Evolutionary conservation across 176 grass and related monocot genomes (phyloP), one percentile per base, ranked within the genome.

Genomic region (Phragmites australis): DNA sequence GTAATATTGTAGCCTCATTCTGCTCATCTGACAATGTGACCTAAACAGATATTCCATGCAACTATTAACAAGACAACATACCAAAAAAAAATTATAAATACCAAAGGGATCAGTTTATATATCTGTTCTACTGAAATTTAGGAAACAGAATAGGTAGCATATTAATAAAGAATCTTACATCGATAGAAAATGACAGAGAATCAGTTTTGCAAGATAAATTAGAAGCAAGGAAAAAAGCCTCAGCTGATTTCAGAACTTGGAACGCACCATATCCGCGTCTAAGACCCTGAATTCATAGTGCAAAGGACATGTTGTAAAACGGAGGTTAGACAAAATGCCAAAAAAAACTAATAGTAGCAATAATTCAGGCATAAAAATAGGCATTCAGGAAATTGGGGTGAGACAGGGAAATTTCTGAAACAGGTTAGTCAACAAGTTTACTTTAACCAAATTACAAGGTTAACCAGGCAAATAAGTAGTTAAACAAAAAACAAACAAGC

Each of bases 241-340:
- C 88, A 21, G 84, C 72, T 44, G 88, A 90, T 78, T 94, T 98
- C 81, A 98, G 68, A 82, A 98, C 70, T 81, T 94, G 91, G 68
- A 98, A 98, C 18, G 92, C 96, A 47, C 90, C 81, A 68, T 25
- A 70, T 63, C 78, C 82, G 8, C 84, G 86, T 39, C 54, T 65
- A 82, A 89, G 88, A 32, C 92, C 92, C 96, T 94, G 70, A 68
- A 85, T 61, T 55, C 78, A 97, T 68, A 67, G 70, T 46, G 44
- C 37, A 74, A 50, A 86, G 41, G 8, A 12, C 19, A 57, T 1
- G 27, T 32, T 68, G 63, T 45, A 74, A 30, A 58, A 61, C 6
- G 34, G 9, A 68, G 70, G 40, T 52, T 50, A 90, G n/a, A 80
- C 10, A 65, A 47, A 61, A 29, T 8, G 18, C 18, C 59, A 39